Evolutionary conservation across 345 rosid genomes (phyloP), one percentile per base, ranked within the genome.

Genomic region (Populus ilicifolia): DNA sequence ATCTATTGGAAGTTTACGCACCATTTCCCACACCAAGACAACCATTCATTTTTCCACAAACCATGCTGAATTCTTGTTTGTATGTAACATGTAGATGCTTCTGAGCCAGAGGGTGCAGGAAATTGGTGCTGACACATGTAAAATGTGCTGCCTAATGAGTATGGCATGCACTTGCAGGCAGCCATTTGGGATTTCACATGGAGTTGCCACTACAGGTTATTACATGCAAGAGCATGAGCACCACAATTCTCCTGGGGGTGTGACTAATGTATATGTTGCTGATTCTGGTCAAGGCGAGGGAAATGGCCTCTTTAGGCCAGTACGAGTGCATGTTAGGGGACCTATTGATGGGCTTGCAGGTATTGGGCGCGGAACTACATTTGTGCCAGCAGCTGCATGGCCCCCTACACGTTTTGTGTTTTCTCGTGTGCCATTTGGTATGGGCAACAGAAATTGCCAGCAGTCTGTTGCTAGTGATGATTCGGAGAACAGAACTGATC

Each of bases 261-360:
- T 89, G 79, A 91, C 90, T 74, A 89, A 87, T 84, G 87, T 84
- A 71, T 92, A 89, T 80, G 89, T 89, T 76, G 83, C 92, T 29
- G 95, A 91, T 65, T 83, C 94, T 67, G 75, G 90, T 83, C 98
- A 89, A 84, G 90, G 88, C 14, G 94, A 89, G 73, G 94, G 90
- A 68, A 92, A 79, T 83, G 94, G 94, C 78, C 78, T 82, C 56
- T 88, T 88, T 85, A 92, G 93, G 86, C 97, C 98, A 70, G 98
- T 93, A 12, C 85, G 96, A 80, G 93, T 93, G 67, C 97, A 89
- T 84, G 94, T 91, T 75, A 89, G 95, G 90, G 97, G 97, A 67
- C 90, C 89, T 79, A 89, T 84, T 75, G 99, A 95, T 85, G 99
- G 99, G 72, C 98, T 95, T 85, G 99, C 99, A 1, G 99, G 96